Evolutionary conservation across 257 asterid genomes (phyloP), one percentile per base, ranked within the genome.

Genomic region (Echium plantagineum): DNA sequence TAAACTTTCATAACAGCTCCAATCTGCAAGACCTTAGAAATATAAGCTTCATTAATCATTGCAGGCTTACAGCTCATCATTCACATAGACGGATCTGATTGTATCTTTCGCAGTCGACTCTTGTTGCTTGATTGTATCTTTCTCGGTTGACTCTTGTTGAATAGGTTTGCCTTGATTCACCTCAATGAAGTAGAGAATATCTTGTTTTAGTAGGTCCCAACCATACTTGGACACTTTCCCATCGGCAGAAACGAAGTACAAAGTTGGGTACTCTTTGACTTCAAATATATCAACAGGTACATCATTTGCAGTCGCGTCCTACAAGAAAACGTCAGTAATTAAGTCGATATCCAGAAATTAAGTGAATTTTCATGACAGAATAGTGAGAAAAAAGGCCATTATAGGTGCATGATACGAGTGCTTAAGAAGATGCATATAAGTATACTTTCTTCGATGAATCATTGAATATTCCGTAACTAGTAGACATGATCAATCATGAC

Each of bases 261-360:
- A 1, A 0, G 94, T 85, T 12, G 96, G 96, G 79, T 69, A 80
- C 30, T 90, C 95, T 73, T 75, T 65, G 59, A 88, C 85, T 1
- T 83, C 86, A 6, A 88, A 88, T 62, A 60, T 55, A 49, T 62
- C 81, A 12, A 66, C 64, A n/a, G 94, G 90, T 26, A 88, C 80
- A 58, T 85, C 96, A 55, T 88, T 88, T 56, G 77, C 84, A 21
- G 88, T 85, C n/a, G 94, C 95, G 63, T 88, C 95, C 95, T 84
- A 67, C 64, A 42, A 57, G 12, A 30, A 19, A 21, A 4, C 2
- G 16, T 0, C 26, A 21, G 17, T 21, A 1, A 56, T 42, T 42
- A 42, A 13, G 21, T 21, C 46, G 21, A 30, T 21, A 28, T 28
- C 26, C 2, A 24, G 26, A 24, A 24, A 24, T 24, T 24, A 24